Percentiles rank a stretch among this genome's conserved stretches.
Conservation (phyloP, 148 eudicot genomes). For the Limonium bicolor region DNA sequence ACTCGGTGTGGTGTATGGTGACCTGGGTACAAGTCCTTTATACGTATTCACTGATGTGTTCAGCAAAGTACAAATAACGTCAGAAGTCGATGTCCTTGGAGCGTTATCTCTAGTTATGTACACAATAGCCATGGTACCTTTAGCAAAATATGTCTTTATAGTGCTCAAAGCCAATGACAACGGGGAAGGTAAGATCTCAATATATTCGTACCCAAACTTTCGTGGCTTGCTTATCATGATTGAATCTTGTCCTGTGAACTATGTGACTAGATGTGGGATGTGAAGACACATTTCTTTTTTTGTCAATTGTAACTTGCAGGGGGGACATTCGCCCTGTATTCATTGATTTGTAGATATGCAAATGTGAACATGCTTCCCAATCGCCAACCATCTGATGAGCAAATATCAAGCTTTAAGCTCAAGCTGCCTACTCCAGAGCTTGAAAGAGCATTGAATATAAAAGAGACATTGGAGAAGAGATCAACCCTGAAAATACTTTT, state of each 20-base stretch:
- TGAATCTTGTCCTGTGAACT: too few species aligned
- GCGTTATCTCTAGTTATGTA: conserved; percentile 79
- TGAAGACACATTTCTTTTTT: not conserved
- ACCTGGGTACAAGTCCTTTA: conserved; percentile 92
- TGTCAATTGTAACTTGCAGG: conserved; percentile 29
- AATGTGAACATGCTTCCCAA: conserved; percentile 78
- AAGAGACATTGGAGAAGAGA: conserved; percentile 53
- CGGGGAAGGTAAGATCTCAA: conserved; percentile 64
- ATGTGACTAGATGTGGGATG: too few species aligned
- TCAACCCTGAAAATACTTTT: conserved; percentile 52
- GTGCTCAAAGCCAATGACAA: conserved; percentile 96
- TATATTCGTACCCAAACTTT: too few species aligned
- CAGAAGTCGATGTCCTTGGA: conserved; percentile 76
- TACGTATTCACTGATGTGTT: conserved; percentile 86
- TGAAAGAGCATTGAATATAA: conserved; percentile 70
- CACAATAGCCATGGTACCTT: conserved; percentile 81
- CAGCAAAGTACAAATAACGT: conserved; percentile 72
- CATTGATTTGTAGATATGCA: conserved; percentile 83
- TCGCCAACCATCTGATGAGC: conserved; percentile 80
- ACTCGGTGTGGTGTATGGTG: conserved; percentile 96
- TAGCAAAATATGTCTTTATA: conserved; percentile 72
- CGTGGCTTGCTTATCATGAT: too few species aligned
- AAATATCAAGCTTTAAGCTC: conserved; percentile 82
- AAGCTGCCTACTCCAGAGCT: conserved; percentile 93
- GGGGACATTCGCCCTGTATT: conserved; percentile 92